Base-by-base conservation (phyloP, 2,329 filamentous ascomycete species). In the Diaporthe ilicicola region DNA sequence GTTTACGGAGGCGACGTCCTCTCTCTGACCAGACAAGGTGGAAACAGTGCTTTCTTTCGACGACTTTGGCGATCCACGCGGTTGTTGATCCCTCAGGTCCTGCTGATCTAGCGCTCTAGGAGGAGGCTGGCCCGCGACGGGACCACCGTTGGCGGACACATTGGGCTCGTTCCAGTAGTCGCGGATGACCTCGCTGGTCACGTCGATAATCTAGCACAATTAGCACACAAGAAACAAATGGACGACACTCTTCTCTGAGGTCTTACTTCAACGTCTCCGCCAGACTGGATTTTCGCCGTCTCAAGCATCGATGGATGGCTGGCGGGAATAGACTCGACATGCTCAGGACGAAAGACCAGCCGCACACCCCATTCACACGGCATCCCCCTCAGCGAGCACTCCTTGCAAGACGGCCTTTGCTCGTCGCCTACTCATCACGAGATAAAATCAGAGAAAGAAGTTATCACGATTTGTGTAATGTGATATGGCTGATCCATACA, bases 281-380 rank as follows among this genome's bases (percentile, higher is more conserved):
- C 12, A 7, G 19, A 19, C 9, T 64, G 59, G n/a, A 6, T 19
- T 1, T 24, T 50, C 13, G 59, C 59, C n/a, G 44, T 64, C 44
- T 64, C 59, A 19, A 64, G 59, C 59, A 64, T 64, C 13, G 59
- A 64, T 29, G 59, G 59, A 27, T 64, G 59, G 59, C 29, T 37
- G 42, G 59, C 59, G 42, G 59, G 59, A 50, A 64, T 50, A 17
- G 59, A 64, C n/a, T 64, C 59, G 44, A 64, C 44, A 50, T 64
- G 59, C 44, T 64, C 59, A 24, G 59, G 59, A n/a, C 59, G 59
- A 29, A 64, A 64, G n/a, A 64, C 59, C 6, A 64, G 32, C n/a
- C 59, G 29, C 44, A 64, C 59, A 2, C 59, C 59, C 59, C 59
- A 64, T 64, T 64, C 59, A 44, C 59, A 64, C n/a, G 59, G 59